These are phyloP conservation scores for Termitomyces eurrhizus DNA, from an alignment of 768 basidiomycete genomes.

Conservation along the genomic window DNA sequence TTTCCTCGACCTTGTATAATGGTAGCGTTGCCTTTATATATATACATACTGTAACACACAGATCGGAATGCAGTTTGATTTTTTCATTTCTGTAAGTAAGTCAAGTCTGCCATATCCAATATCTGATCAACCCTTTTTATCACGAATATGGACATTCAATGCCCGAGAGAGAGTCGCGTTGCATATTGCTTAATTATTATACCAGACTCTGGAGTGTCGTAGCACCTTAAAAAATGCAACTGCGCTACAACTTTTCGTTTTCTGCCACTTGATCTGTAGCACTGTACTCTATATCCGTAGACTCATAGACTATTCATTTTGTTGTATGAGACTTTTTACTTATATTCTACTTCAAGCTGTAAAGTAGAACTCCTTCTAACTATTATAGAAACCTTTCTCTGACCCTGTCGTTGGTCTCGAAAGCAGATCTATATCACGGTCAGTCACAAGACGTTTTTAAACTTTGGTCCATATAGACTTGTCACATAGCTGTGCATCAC, in stretches of 20 bases:
- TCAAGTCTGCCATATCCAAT: neutral
- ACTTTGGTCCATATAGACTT: neutral
- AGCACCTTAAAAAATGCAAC: neutral
- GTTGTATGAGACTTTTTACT: neutral
- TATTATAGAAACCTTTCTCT: neutral
- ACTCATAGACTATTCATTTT: neutral
- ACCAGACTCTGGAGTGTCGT: neutral
- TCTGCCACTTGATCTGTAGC: neutral
- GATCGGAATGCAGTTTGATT: constrained; percentile 25
- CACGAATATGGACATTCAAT: neutral
- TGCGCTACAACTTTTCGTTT: neutral
- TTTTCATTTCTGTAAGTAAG: constrained; percentile 25
- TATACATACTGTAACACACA: constrained; percentile 13
- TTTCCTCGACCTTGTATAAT: neutral
- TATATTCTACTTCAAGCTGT: neutral
- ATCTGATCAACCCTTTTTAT: neutral
- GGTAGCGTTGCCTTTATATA: constrained; percentile 25
- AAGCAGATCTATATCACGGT: neutral
- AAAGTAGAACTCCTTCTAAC: too few relatives aligned
- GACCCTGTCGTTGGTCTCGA: neutral
- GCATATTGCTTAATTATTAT: neutral
- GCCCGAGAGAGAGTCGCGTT: neutral
- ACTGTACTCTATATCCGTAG: neutral
- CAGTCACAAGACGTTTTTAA: too few relatives aligned
- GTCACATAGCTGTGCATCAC: neutral